Conservation (phyloP, 352 stramenopile genomes). For the Phytophthora brassicae region DNA sequence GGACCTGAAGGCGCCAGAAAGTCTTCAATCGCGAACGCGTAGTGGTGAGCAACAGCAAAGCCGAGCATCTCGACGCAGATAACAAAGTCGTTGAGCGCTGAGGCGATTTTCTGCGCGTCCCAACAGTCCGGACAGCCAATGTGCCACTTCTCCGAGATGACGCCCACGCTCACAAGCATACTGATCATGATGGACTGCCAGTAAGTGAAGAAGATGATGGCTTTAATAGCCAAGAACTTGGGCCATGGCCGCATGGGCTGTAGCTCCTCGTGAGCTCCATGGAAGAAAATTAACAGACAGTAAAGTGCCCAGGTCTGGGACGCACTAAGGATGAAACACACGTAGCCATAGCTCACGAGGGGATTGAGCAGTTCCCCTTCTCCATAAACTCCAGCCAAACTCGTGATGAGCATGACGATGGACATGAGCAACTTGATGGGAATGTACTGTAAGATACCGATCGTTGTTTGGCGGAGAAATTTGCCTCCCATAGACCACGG, state of each 20-base stretch:
- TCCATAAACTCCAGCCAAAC: conserved; percentile 84
- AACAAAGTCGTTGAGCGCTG: conserved; percentile 92
- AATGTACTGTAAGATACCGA: conserved; percentile 94
- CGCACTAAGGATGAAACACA: conserved; percentile 89
- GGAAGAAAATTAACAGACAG: conserved; percentile 93
- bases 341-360: conserved; percentile 83
- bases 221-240: conserved; percentile 95
- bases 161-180: conserved; percentile 82
- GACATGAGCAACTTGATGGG: conserved; percentile 88
- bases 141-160: conserved; percentile 85
- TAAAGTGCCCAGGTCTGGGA: conserved; percentile 94
- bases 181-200: conserved; percentile 94
- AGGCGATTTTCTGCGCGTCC: conserved; percentile 85
- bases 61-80: conserved; percentile 96
- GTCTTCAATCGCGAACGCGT: conserved; percentile 92
- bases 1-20: conserved; percentile 56
- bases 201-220: conserved; percentile 95
- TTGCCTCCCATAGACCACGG: conserved; percentile 92
- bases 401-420: conserved; percentile 87
- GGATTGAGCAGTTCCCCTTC: conserved; percentile 89
- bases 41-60: conserved; percentile 92
- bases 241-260: conserved; percentile 86
- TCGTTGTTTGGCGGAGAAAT: conserved; percentile 92
- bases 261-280: conserved; percentile 90
- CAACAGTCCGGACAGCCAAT: conserved; percentile 86